Percentiles rank a stretch among this genome's conserved stretches.
Conservation (phyloP, 2,329 filamentous ascomycete species). For the Cadophora sp. region DNA sequence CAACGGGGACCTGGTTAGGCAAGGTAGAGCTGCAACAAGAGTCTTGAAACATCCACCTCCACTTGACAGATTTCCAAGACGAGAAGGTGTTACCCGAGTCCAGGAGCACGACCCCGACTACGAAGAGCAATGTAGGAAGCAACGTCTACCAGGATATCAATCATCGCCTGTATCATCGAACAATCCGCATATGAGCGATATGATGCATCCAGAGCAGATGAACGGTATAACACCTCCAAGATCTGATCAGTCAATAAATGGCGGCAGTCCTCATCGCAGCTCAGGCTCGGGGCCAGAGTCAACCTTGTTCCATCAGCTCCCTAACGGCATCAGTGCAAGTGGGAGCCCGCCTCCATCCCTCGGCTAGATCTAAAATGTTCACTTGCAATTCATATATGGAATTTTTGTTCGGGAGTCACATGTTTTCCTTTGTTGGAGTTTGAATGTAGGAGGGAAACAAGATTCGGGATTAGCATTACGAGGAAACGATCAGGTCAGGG, state of each 20-base stretch:
- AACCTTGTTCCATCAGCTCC: slow-evolving; percentile 16
- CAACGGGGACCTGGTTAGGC: slow-evolving; percentile 60
- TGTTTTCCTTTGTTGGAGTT: slow-evolving; percentile 13
- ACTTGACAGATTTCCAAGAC: slow-evolving; percentile 60
- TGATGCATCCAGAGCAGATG: slow-evolving; percentile 30
- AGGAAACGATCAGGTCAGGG: slow-evolving; percentile 6
- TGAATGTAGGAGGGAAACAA: slow-evolving; percentile 3
- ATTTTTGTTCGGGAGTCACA: not conserved
- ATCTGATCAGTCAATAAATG: slow-evolving; percentile 42
- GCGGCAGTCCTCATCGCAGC: slow-evolving; percentile 37
- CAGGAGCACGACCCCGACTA: slow-evolving; percentile 64
- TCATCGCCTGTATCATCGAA: slow-evolving; percentile 25
- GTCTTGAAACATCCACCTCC: slow-evolving; percentile 56
- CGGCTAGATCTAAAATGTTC: not conserved
- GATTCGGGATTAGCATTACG: slow-evolving; percentile 14
- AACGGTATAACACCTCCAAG: slow-evolving; percentile 44
- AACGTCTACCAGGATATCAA: slow-evolving; percentile 52
- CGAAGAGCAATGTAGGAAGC: slow-evolving; percentile 59
- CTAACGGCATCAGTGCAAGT: slow-evolving; percentile 23
- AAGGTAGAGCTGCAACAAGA: slow-evolving; percentile 56
- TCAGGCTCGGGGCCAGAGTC: slow-evolving; percentile 26
- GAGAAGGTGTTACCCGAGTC: slow-evolving; percentile 61
- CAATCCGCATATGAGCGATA: slow-evolving; percentile 24
- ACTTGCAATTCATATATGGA: not conserved
- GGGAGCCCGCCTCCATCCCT: slow-evolving; percentile 15